phyloP scores from a whole-genome alignment of 495 filamentous ascomycete species.

The Lindgomyces ingoldianus region DNA sequence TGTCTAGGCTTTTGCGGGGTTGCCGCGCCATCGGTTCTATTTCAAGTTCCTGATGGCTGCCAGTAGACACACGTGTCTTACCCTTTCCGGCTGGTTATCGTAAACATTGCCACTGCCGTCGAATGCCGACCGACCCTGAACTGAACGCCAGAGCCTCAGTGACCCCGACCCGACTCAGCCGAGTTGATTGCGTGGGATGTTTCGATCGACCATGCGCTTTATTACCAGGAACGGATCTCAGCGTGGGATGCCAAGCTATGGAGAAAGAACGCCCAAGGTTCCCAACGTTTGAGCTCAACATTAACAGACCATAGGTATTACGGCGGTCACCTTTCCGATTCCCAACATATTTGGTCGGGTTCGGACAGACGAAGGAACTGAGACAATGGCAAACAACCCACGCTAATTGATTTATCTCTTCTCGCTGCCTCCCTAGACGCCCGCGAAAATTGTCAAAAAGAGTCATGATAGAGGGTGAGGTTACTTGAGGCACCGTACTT shows the following conservation, averaged over 20 bases:
- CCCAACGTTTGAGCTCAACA: constrained; percentile 9
- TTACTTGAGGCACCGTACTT: neutral
- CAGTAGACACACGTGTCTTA: neutral
- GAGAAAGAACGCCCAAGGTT: neutral
- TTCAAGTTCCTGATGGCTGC: neutral
- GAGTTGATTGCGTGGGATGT: constrained; percentile 32
- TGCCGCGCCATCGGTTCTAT: neutral
- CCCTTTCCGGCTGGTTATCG: neutral
- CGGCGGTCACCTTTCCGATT: neutral
- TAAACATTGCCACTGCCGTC: constrained; percentile 4
- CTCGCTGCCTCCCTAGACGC: neutral
- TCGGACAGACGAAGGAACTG: neutral
- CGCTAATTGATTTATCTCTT: neutral
- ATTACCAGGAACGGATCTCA: constrained; percentile 8
- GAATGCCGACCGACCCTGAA: constrained; percentile 3
- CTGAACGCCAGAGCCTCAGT: constrained; percentile 30
- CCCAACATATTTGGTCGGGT: neutral
- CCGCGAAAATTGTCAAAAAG: neutral
- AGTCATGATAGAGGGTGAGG: neutral
- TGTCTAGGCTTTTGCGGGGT: constrained; percentile 1
- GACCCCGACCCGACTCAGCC: neutral
- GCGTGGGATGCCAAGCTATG: constrained; percentile 31
- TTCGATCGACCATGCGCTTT: constrained; percentile 14
- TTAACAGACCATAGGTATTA: neutral
- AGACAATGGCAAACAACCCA: neutral